Base-by-base conservation (phyloP, 805 yeast genomes). In the Sugiyamaella valdiviana region DNA sequence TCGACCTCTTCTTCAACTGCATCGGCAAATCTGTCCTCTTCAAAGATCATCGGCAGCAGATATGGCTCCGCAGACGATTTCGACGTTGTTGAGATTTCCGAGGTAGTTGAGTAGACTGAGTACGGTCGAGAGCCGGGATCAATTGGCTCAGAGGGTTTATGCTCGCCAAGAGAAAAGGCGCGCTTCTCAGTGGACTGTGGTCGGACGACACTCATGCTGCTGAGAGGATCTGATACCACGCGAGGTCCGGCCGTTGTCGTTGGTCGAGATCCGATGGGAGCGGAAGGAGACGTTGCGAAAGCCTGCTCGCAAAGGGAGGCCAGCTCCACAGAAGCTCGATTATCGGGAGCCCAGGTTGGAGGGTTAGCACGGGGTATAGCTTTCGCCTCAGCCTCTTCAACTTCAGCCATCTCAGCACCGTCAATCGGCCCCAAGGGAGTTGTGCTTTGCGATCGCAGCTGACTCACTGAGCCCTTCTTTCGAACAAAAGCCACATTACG, bases 41-140 rank as follows among this genome's bases (percentile, higher is more conserved):
- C 71, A 44, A 68, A 68, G 21, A 67, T 65, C 68, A 66, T 65
- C 1, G 71, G 71, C 53, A 68, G 46, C 20, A 64, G 49, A 44
- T 58, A 62, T 10, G 42, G 42, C 46, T 43, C 46, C 4, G 23
- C 46, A 17, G 51, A 20, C 24, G 40, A 22, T 10, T 43, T 22
- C 10, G 55, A 40, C 16, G 39, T 39, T 20, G 42, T 36, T 14
- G 45, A 49, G 19, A 32, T 23, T 22, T 26, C 20, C 38, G 48
- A 42, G 21, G 37, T 36, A 12, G 47, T 24, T 16, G 45, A 46
- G 41, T 52, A 35, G 46, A 32, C 43, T 17, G 55, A 38, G 44
- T 40, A 43, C 20, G 50, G 54, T 19, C 54, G 41, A 32, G 48
- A 40, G 9, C 59, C 50, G 10, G 48, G 53, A 44, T 51, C 56